Evolutionary conservation across 306 rosid genomes (phyloP).

Genomic region (Lagenaria siceraria): DNA sequence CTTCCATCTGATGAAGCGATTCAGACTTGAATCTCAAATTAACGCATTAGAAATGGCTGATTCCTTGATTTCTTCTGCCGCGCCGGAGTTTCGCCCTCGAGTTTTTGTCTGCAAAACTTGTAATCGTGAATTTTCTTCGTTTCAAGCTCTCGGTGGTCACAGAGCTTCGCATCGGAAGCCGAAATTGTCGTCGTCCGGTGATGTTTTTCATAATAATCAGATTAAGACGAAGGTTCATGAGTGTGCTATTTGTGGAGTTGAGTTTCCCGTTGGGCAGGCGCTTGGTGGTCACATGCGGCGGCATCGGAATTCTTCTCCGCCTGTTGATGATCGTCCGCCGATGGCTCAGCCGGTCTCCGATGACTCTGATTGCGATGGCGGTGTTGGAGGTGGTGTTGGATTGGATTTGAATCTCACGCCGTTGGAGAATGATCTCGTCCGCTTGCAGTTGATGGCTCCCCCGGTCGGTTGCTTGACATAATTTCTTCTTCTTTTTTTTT

Average conservation of each 20-base stretch:
- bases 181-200: conserved; percentile 14
- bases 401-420: conserved; percentile 46
- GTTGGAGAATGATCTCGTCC: conserved; percentile 22
- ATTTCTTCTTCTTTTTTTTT: not conserved
- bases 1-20: conserved; percentile 33
- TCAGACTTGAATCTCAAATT: conserved; percentile 9
- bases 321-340: not conserved
- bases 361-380: conserved; percentile 19
- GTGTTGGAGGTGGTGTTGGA: conserved; percentile 11
- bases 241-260: conserved; percentile 60
- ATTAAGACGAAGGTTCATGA: conserved; percentile 41
- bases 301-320: conserved; percentile 29
- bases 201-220: not conserved
- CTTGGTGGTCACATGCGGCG: conserved; percentile 92
- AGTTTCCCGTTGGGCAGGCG: conserved; percentile 72
- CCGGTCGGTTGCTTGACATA: not conserved
- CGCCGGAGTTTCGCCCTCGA: not conserved
- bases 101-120: conserved; percentile 64
- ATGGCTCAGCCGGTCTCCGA: not conserved
- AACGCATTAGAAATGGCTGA: conserved; percentile 8
- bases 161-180: conserved; percentile 73
- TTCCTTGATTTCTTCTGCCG: conserved; percentile 36
- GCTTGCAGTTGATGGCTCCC: conserved; percentile 17
- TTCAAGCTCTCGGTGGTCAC: conserved; percentile 90
- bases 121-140: conserved; percentile 37